Conservation (phyloP, 495 filamentous ascomycete species). For the Neurospora sp. region DNA sequence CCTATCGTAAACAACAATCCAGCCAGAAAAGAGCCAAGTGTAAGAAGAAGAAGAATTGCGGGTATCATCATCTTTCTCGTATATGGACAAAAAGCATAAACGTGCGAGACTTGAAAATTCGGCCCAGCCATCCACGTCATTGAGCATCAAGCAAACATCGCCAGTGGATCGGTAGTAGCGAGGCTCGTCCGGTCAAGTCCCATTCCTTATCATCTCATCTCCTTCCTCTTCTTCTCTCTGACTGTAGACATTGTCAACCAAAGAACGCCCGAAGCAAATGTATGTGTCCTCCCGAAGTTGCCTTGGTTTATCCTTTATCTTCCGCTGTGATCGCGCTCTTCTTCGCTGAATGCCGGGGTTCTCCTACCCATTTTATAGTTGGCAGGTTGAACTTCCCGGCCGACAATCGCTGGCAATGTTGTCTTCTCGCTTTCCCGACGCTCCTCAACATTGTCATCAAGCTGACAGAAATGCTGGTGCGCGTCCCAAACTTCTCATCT, state of each 20-base stretch:
- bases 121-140: neutral
- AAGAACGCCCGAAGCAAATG: neutral
- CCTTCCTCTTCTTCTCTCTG: neutral
- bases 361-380: neutral
- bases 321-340: neutral
- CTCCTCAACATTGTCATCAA: neutral
- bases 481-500: neutral
- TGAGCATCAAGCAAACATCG: neutral
- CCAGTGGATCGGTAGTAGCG: neutral
- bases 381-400: neutral
- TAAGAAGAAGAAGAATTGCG: neutral
- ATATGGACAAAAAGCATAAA: neutral
- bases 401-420: neutral
- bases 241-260: neutral
- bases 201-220: neutral
- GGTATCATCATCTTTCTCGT: constrained; percentile 1
- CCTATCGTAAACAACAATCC: neutral
- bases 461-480: neutral
- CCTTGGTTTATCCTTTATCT: neutral
- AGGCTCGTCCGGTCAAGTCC: neutral
- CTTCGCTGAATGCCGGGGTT: neutral
- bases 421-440: neutral
- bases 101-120: neutral
- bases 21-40: neutral
- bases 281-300: neutral